Conservation (phyloP, 352 stramenopile species). For the Globisporangium okanoganense region DNA sequence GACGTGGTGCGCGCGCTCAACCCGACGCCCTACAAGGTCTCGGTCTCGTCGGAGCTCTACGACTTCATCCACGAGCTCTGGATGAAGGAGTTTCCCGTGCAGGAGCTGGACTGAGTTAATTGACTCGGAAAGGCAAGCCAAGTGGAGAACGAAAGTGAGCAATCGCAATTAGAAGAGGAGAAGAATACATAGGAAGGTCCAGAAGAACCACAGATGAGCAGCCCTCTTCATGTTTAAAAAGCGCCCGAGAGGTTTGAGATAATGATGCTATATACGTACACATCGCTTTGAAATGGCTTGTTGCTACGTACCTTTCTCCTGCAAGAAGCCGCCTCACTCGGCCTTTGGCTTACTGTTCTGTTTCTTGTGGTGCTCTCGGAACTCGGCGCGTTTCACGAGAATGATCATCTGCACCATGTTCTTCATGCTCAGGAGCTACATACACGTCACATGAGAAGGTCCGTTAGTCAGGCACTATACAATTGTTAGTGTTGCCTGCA, state of each 20-base stretch:
- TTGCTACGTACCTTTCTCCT: not conserved
- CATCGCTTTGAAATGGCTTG: slow-evolving; percentile 1
- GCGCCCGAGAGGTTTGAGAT: not conserved
- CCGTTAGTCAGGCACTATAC: not conserved
- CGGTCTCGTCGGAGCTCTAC: slow-evolving; percentile 78
- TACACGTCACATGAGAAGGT: not conserved
- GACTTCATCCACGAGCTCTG: slow-evolving; percentile 97
- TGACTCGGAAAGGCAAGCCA: not conserved
- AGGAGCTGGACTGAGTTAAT: slow-evolving; percentile 64
- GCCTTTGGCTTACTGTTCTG: slow-evolving; percentile 43
- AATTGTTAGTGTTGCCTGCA: not conserved
- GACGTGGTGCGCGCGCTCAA: slow-evolving; percentile 95
- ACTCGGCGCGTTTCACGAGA: slow-evolving; percentile 68
- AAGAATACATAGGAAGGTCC: not conserved
- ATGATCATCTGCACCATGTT: slow-evolving; percentile 78
- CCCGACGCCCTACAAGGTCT: slow-evolving; percentile 95
- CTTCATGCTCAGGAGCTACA: slow-evolving; percentile 73
- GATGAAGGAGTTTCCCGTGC: slow-evolving; percentile 88
- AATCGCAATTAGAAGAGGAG: not conserved
- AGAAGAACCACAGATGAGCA: not conserved
- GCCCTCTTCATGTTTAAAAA: not conserved
- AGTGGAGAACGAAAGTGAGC: not conserved
- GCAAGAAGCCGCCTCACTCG: slow-evolving; percentile 19
- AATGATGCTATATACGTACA: slow-evolving; percentile 12
- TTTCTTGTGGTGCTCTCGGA: slow-evolving; percentile 39